Conservation (phyloP, 345 rosid genomes). For the Melaleuca quinquenervia region DNA sequence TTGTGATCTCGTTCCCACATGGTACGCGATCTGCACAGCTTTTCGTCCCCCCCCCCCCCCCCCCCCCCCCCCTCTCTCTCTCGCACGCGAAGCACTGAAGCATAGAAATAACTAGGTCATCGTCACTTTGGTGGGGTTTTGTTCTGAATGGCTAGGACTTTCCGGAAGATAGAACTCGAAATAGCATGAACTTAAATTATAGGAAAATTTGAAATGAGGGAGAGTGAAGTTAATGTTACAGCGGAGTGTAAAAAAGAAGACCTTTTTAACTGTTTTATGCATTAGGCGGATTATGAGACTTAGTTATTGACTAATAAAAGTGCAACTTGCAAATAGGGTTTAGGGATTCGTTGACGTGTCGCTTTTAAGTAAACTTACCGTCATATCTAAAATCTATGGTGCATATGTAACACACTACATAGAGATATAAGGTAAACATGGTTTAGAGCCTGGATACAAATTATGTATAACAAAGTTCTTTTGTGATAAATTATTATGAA, state of each 20-base stretch:
- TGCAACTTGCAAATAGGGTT: not conserved
- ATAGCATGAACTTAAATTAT: not conserved
- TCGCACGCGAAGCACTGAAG: not conserved
- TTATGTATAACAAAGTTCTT: not conserved
- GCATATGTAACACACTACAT: not conserved
- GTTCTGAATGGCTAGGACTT: not conserved
- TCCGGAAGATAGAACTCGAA: not conserved
- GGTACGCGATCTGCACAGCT: not conserved
- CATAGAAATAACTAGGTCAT: not conserved
- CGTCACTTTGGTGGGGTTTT: not conserved
- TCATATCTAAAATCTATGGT: not conserved
- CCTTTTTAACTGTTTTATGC: not conserved
- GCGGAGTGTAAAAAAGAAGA: not conserved
- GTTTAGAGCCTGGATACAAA: not conserved
- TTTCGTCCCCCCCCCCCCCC: not conserved
- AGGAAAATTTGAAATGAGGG: not conserved
- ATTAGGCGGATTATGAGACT: not conserved
- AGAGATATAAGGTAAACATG: not conserved
- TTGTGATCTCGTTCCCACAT: not conserved
- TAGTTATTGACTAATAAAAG: not conserved
- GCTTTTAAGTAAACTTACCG: not conserved
- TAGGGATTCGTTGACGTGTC: not conserved
- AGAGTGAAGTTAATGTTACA: not conserved
- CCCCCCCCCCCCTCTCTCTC: not conserved
- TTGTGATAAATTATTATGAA: too few relatives aligned